phyloP scores from a whole-genome alignment of 495 filamentous ascomycete genomes.

The Annulohypoxylon moriforme region DNA sequence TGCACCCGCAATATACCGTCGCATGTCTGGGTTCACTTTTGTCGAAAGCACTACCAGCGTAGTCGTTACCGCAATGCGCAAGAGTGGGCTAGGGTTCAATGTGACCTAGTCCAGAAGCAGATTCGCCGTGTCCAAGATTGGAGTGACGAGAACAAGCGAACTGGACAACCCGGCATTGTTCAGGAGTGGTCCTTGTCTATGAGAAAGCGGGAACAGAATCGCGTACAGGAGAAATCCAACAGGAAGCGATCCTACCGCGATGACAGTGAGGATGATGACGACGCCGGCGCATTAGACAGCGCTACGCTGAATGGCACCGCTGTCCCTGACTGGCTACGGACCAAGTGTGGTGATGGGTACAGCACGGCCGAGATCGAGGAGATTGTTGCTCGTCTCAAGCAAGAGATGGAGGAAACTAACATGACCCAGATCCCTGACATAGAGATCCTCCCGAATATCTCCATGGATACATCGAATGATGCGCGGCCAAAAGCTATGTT shows the following conservation, averaged over 20 bases:
- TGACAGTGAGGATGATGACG: slow-evolving; percentile 47
- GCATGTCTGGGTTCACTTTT: slow-evolving; percentile 75
- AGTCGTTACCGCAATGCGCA: slow-evolving; percentile 70
- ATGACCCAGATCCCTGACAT: slow-evolving; percentile 69
- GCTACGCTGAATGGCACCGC: slow-evolving; percentile 48
- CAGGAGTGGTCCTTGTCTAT: slow-evolving; percentile 60
- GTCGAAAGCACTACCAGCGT: slow-evolving; percentile 89
- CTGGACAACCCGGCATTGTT: slow-evolving; percentile 56
- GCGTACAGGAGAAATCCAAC: slow-evolving; percentile 50
- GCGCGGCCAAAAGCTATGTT: slow-evolving; percentile 33
- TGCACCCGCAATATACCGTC: slow-evolving; percentile 75
- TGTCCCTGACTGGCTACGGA: slow-evolving; percentile 58
- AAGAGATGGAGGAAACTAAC: slow-evolving; percentile 44
- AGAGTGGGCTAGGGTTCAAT: slow-evolving; percentile 70
- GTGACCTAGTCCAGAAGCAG: slow-evolving; percentile 67
- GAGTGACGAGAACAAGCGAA: slow-evolving; percentile 57
- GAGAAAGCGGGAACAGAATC: slow-evolving; percentile 65
- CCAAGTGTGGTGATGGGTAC: slow-evolving; percentile 50
- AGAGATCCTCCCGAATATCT: slow-evolving; percentile 72
- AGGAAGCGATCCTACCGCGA: slow-evolving; percentile 44
- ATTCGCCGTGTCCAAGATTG: slow-evolving; percentile 69
- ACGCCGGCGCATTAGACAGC: slow-evolving; percentile 20
- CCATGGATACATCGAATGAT: slow-evolving; percentile 31
- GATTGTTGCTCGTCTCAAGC: slow-evolving; percentile 51
- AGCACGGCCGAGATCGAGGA: slow-evolving; percentile 51